These are phyloP conservation scores for Byssothecium circinans DNA, from an alignment of 2,329 filamentous ascomycete species.

Conservation along the genomic window DNA sequence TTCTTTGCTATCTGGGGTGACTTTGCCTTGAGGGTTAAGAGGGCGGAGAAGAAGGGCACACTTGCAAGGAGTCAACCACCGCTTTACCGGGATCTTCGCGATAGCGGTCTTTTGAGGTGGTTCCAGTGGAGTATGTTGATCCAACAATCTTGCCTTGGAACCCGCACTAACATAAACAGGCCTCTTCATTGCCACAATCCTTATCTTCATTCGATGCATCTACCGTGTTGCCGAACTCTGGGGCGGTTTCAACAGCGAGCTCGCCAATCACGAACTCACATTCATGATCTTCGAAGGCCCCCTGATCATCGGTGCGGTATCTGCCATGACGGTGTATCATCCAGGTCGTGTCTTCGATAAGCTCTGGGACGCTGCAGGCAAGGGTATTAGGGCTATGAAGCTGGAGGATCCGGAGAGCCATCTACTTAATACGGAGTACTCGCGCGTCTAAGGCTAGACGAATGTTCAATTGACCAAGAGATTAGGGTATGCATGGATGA, in stretches of 20 bases:
- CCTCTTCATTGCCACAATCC: slow-evolving; percentile 44
- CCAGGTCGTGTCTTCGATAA: slow-evolving; percentile 38
- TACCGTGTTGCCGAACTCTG: slow-evolving; percentile 53
- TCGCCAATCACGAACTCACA: slow-evolving; percentile 51
- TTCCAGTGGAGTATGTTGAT: slow-evolving; percentile 29
- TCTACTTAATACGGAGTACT: neutral
- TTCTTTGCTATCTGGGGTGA: slow-evolving; percentile 48
- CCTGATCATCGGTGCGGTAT: slow-evolving; percentile 52
- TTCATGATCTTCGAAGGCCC: slow-evolving; percentile 57
- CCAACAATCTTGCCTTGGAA: neutral
- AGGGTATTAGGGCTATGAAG: slow-evolving; percentile 21
- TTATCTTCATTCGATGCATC: slow-evolving; percentile 50
- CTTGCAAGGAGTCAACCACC: slow-evolving; percentile 22
- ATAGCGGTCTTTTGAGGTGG: slow-evolving; percentile 13
- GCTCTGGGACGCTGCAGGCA: slow-evolving; percentile 28
- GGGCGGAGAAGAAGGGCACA: slow-evolving; percentile 18
- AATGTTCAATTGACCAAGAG: too few relatives aligned
- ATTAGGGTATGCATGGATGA: too few relatives aligned
- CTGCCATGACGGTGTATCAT: slow-evolving; percentile 50
- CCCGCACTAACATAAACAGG: slow-evolving; percentile 16
- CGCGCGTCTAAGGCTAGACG: neutral
- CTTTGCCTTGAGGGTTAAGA: slow-evolving; percentile 29
- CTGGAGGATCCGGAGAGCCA: neutral
- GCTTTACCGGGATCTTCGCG: slow-evolving; percentile 23
- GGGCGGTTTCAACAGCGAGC: slow-evolving; percentile 45